Evolutionary conservation across 768 basidiomycete species (phyloP), one percentile per base, ranked within the genome.

Genomic region (Phaeolepiota aurea): DNA sequence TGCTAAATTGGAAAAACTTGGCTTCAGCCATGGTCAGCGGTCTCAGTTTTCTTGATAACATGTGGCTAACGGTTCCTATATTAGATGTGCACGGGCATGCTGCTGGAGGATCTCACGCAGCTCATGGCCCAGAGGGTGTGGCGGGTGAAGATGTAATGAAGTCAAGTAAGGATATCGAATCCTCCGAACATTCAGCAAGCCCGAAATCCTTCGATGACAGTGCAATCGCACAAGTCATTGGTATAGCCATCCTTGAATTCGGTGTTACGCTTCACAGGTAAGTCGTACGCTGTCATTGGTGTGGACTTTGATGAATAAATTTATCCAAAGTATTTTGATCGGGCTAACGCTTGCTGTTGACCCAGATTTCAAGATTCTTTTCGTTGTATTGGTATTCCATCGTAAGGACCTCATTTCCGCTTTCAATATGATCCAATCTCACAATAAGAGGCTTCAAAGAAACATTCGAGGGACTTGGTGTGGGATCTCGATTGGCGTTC

Each of bases 341-440:
- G 93, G 93, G 0, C 64, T 97, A 21, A 93, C 94, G 0, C 74
- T 97, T 30, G 92, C 91, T n/a, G 88, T 92, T n/a, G 79, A 82
- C 50, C 62, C 71, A 3, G 56, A 74, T 23, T 96, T 97, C 64
- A 87, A 76, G 48, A 61, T 83, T 13, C 75, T 99, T n/a, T 91
- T 96, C 56, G 64, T 89, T 44, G 94, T 98, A 38, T 58, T 96
- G 18, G 64, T 91, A 51, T 92, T 93, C 64, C 94, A 97, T 54
- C 93, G 90, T 91, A 56, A 54, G 86, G 76, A 13, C 14, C 20
- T 9, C n/a, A n/a, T n/a, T n/a, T n/a, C n/a, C n/a, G 16, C 39
- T 44, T 38, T 11, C 16, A 9, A 16, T 12, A 12, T 22, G 20
- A 9, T 19, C 12, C 10, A 13, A 12, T 20, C 37, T 38, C 11